These are phyloP conservation scores for Crithidia bombi DNA, from an alignment of 208 protist species.

Conservation along the genomic window DNA sequence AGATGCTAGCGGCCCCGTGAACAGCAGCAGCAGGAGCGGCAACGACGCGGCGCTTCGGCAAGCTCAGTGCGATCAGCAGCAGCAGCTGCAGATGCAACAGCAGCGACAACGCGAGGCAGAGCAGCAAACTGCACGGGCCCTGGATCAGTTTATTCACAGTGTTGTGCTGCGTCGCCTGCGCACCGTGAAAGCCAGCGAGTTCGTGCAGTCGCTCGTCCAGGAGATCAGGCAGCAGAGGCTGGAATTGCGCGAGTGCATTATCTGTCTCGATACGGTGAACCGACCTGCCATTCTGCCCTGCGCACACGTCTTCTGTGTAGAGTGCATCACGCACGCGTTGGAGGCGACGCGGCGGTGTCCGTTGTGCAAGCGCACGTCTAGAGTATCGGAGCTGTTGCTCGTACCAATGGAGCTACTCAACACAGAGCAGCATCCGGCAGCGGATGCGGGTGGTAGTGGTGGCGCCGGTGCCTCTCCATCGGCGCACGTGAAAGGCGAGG, in stretches of 20 bases:
- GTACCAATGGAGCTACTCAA: slow-evolving; percentile 52
- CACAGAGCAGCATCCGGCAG: neutral
- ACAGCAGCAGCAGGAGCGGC: neutral
- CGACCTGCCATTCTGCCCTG: slow-evolving; percentile 74
- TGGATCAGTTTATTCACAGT: slow-evolving; percentile 29
- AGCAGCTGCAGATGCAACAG: too few relatives aligned
- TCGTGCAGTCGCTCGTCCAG: slow-evolving; percentile 52
- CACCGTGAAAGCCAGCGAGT: slow-evolving; percentile 34
- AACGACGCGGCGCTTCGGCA: neutral
- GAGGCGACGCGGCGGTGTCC: slow-evolving; percentile 47
- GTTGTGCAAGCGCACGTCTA: slow-evolving; percentile 52
- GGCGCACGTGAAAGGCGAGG: neutral
- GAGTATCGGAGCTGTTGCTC: slow-evolving; percentile 35
- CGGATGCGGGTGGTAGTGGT: neutral
- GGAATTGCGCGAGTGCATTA: slow-evolving; percentile 63
- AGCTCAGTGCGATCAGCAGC: slow-evolving; percentile 4
- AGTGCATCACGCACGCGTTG: slow-evolving; percentile 64
- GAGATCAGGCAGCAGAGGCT: slow-evolving; percentile 55
- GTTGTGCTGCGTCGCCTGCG: slow-evolving; percentile 30
- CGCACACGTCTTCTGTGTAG: slow-evolving; percentile 79
- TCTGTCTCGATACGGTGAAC: slow-evolving; percentile 70
- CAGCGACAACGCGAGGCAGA: slow-evolving; percentile 14
- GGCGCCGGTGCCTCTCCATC: neutral
- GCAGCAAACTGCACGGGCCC: slow-evolving; percentile 13
- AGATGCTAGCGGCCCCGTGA: neutral